Conservation (phyloP, 345 rosid genomes). For the Dimocarpus longan region DNA sequence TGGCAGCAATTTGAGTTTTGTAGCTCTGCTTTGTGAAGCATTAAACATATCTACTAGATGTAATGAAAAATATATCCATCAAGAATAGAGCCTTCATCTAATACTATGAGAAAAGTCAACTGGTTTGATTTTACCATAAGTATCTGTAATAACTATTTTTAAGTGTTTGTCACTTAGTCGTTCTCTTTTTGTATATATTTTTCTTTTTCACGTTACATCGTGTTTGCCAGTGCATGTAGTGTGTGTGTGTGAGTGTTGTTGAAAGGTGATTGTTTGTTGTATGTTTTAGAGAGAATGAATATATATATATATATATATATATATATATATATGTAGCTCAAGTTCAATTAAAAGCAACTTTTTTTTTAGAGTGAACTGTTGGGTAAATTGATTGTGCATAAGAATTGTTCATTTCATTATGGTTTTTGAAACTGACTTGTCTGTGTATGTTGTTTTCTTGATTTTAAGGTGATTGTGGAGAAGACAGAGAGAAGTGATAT, state of each 20-base stretch:
- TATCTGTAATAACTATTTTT: too few relatives aligned
- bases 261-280: background rate
- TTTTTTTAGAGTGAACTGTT: background rate
- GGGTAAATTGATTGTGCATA: background rate
- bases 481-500: conserved; percentile 95
- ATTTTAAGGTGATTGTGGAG: conserved; percentile 85
- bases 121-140: background rate
- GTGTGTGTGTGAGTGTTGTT: conserved; percentile 9
- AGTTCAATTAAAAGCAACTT: background rate
- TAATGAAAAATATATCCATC: background rate
- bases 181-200: too few relatives aligned
- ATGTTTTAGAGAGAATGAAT: background rate
- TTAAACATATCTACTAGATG: background rate
- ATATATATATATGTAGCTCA: too few relatives aligned
- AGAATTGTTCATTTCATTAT: conserved; percentile 4
- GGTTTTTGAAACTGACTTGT: conserved; percentile 22
- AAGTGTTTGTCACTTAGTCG: background rate
- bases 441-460: conserved; percentile 6
- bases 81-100: background rate
- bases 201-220: too few relatives aligned
- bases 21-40: background rate
- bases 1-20: background rate
- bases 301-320: background rate
- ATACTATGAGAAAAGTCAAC: background rate
- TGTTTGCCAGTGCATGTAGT: background rate